Base-by-base conservation (phyloP, 2,329 filamentous ascomycete species). In the Thermothelomyces thermophilus region DNA sequence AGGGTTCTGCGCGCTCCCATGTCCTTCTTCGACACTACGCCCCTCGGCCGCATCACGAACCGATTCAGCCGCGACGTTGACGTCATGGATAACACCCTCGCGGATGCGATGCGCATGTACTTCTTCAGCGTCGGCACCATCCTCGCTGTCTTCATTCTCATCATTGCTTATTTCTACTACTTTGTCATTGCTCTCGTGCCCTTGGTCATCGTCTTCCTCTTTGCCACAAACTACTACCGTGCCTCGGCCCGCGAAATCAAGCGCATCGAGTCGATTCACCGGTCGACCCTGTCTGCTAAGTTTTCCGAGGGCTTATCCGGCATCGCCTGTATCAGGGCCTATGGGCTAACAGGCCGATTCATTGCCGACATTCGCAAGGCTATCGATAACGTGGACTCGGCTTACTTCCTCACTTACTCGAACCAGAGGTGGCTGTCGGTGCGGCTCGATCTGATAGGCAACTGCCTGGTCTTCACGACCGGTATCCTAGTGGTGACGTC, bases 11-110 rank as follows among this genome's bases (percentile, higher is more conserved):
- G 81, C 22, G 81, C 81, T 2, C 81, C 81, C n/a, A 83, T 84
- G 89, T 86, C 87, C 4, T 97, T 97, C 71, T 97, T 97, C 70
- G 93, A 98, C 62, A 97, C 93, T 0, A 97, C 93, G 0, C 93
- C 93, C 0, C 77, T 97, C 1, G 93, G 93, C 17, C 85, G 91
- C 33, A 96, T 97, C 65, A 95, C 90, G 19, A 97, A 97, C 66
- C 87, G 93, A 14, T 97, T 97, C 69, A 94, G 89, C 28, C 86
- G 91, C 59, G 93, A 98, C 62, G 87, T 97, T 35, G 89, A 96
- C 62, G 88, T 93, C 50, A 94, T 97, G 89, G 93, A 97, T 70
- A 95, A 95, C 66, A 88, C 83, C 51, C 71, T 96, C 37, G 86
- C 86, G 0, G 91, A 96, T 61, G 85, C 88, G 3, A 88, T 96